Base-by-base conservation (phyloP, 78 protist genomes). In the Dictyostelium discoideum region DNA sequence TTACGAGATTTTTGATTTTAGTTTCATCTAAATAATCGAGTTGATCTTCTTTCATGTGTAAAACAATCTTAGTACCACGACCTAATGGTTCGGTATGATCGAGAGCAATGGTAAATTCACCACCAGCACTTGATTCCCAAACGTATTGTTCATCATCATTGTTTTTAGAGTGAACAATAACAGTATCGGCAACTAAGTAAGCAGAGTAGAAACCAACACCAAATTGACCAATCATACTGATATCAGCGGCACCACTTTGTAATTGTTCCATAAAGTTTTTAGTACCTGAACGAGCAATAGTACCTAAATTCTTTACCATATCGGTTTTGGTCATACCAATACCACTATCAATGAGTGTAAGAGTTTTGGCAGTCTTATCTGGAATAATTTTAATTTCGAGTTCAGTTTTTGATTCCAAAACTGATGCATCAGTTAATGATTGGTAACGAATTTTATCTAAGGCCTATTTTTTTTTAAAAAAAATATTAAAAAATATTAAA, bases 191-290 rank as follows among this genome's bases (percentile, higher is more conserved):
- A 60, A 99, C 99, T 16, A 99, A 98, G 98, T 97, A 99, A 39
- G 99, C 99, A 44, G 99, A 99, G 98, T 99, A 99, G 99, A 99
- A 99, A 44, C 99, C 99, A 78, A 99, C 99, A 97, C 99, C 99
- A 93, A 99, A 99, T 96, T 99, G 99, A 22, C 99, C 99, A 74
- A 99, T 99, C 99, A 99, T 98, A 92, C 95, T 72, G 20, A 99
- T 93, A 93, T 99, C 99, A 13, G 99, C 99, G 20, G 98, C 98
- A 40, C 99, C 99, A 20, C 97, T 96, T 76, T 84, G 78, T 40
- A 99, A 93, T 24, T 99, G 99, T 96, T 99, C 99, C 99, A 99
- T 98, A 97, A 99, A 99, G 22, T 86, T 92, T 97, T 98, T 98
- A 67, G 99, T 99, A 83, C 99, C 99, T 7, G 99, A 99, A 88